Base-by-base conservation (phyloP, 1,284 basidiomycete species). In the Cystobasidium slooffiae region DNA sequence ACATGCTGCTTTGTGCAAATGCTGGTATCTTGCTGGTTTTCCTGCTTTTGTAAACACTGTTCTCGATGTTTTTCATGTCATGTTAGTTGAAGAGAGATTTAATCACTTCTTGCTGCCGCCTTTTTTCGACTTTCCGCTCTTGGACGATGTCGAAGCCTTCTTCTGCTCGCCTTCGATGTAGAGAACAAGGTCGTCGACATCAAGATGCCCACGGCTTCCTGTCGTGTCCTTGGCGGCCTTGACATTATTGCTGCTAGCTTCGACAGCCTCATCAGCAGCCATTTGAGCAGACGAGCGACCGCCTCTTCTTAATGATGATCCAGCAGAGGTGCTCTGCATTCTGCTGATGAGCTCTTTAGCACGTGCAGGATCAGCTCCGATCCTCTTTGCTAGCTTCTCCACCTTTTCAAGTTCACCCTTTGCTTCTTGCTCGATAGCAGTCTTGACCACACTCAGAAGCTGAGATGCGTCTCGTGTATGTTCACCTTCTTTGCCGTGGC, bases 381-480 rank as follows among this genome's bases (percentile, higher is more conserved):
- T 37, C 37, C 74, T 44, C 66, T 74, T 74, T 31, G 68, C 74
- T 39, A 75, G 68, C 59, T 65, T 64, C 39, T 67, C 55, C 14
- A 74, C 64, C 49, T 74, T 67, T 55, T 75, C 68, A 44, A 69
- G 59, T 66, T 75, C 68, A 3, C 67, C 61, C 46, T 70, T 58
- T 37, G 69, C 59, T 61, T 67, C 59, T 43, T 65, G 59, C n/a
- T 63, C 61, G 16, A 69, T 66, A 4, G 74, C 62, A 31, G 58
- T 37, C 41, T 53, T 69, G 52, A 75, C 65, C 22, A 68, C 68
- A 2, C 6, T 68, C 20, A 75, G 43, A 8, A 76, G 55, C 47
- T 76, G 76, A 9, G 31, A n/a, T 18, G 72, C 72, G 20, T 76
- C 75, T 16, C 76, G 74, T 41, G 75, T 61, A 16, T 69, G 58